Evolutionary conservation across 148 eudicot species (phyloP).

Genomic region (Rhododendron simsii): DNA sequence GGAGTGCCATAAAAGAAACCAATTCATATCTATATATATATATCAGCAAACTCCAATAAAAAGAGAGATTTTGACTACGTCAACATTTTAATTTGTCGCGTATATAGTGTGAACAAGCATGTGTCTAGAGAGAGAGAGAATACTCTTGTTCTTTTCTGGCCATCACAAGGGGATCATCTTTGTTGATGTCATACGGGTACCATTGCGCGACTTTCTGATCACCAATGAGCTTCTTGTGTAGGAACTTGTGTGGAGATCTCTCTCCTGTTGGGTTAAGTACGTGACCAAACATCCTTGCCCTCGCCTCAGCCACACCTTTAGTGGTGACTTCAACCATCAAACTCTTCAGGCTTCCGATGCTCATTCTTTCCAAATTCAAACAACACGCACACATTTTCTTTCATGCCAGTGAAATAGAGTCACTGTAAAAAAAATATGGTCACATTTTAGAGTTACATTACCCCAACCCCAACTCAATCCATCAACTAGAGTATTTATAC

Average conservation of each 20-base stretch:
- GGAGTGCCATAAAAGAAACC: not conserved
- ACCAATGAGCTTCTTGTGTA: conserved; percentile 74
- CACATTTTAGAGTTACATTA: too few species aligned
- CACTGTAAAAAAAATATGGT: too few species aligned
- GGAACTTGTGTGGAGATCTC: conserved; percentile 67
- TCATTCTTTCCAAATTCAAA: conserved; percentile 31
- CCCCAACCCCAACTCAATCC: too few species aligned
- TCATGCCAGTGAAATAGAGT: not conserved
- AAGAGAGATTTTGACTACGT: not conserved
- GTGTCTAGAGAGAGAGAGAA: not conserved
- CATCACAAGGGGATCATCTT: conserved; percentile 68
- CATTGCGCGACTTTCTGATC: conserved; percentile 62
- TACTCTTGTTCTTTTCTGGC: conserved; percentile 61
- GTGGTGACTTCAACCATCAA: conserved; percentile 52
- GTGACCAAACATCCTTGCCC: conserved; percentile 84
- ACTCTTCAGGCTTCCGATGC: conserved; percentile 46
- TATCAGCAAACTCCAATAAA: not conserved
- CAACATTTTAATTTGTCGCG: not conserved
- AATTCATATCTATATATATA: not conserved
- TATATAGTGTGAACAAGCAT: not conserved
- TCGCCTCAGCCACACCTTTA: conserved; percentile 61
- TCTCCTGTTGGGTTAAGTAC: conserved; percentile 67
- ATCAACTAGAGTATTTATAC: too few species aligned
- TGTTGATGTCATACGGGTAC: conserved; percentile 73
- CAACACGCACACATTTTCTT: not conserved